Conservation (phyloP, 768 basidiomycete genomes). For the Termitomyces titanicus region DNA sequence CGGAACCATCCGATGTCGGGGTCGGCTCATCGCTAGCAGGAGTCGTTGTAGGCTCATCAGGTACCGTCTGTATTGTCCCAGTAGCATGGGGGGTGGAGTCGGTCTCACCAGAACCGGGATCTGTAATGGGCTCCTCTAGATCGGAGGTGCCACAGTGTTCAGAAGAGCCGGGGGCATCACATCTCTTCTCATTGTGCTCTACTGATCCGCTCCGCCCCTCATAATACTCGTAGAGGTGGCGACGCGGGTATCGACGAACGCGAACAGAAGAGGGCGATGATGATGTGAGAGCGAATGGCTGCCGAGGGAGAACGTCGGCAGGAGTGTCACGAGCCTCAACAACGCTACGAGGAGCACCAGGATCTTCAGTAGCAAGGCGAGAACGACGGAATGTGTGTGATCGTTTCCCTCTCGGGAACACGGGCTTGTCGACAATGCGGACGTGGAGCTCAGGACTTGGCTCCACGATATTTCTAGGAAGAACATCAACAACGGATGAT, state of each 20-base stretch:
- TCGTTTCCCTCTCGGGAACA: conserved; percentile 17
- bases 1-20: background rate
- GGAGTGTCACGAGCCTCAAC: conserved; percentile 25
- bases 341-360: conserved; percentile 18
- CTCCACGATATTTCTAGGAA: conserved; percentile 21
- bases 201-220: conserved; percentile 20
- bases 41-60: background rate
- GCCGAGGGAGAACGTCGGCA: conserved; percentile 5
- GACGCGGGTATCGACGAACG: conserved; percentile 16
- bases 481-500: conserved; percentile 20
- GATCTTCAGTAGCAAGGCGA: conserved; percentile 23
- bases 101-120: background rate
- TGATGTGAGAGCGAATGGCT: background rate
- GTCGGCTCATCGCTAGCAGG: background rate
- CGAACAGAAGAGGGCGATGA: background rate
- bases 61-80: background rate
- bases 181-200: conserved; percentile 6
- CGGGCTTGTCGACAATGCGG: conserved; percentile 26
- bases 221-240: conserved; percentile 21
- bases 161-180: background rate
- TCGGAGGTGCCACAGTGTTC: background rate
- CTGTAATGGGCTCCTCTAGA: background rate
- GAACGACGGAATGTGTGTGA: conserved; percentile 22
- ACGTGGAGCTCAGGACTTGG: conserved; percentile 21
- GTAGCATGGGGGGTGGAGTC: background rate